Percentiles rank a stretch among this genome's conserved stretches.
Conservation (phyloP, 2,329 filamentous ascomycete species). For the Gaeumannomyces tritici region DNA sequence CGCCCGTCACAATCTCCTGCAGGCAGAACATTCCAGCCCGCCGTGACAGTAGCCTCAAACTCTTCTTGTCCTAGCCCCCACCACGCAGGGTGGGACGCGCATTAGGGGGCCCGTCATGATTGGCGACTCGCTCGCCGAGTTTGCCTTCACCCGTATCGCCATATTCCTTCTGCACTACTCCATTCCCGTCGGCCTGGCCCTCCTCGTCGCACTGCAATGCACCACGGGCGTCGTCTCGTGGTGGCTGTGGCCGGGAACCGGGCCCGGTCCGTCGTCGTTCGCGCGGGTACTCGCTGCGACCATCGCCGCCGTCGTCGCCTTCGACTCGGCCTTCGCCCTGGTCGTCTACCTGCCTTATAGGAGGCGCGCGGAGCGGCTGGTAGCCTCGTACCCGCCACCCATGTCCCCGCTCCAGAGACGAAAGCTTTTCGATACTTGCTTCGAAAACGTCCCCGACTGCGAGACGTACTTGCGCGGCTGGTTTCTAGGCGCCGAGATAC, state of each 20-base stretch:
- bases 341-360: slow-evolving; percentile 32
- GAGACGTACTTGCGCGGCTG: slow-evolving; percentile 51
- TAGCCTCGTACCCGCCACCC: slow-evolving; percentile 29
- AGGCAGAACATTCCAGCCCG: background rate
- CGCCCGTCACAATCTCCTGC: background rate
- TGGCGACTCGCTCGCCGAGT: slow-evolving; percentile 25
- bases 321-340: slow-evolving; percentile 33
- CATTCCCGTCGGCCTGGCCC: slow-evolving; percentile 25
- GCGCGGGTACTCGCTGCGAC: slow-evolving; percentile 1
- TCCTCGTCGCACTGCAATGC: slow-evolving; percentile 15
- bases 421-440: slow-evolving; percentile 46
- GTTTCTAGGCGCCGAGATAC: slow-evolving; percentile 51
- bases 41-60: background rate
- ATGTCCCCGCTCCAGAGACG: slow-evolving; percentile 36
- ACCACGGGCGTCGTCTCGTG: background rate
- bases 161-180: slow-evolving; percentile 34
- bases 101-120: slow-evolving; percentile 9
- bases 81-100: background rate
- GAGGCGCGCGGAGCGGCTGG: slow-evolving; percentile 21
- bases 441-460: slow-evolving; percentile 41
- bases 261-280: background rate
- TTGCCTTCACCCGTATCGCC: slow-evolving; percentile 33
- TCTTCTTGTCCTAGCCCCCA: background rate
- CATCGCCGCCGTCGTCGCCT: slow-evolving; percentile 19
- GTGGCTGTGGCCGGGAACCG: background rate